Percentiles rank a stretch among this genome's conserved stretches.
phyloP scores from a whole-genome alignment of 768 basidiomycete species.

The Tricholoma hemisulphureum region DNA sequence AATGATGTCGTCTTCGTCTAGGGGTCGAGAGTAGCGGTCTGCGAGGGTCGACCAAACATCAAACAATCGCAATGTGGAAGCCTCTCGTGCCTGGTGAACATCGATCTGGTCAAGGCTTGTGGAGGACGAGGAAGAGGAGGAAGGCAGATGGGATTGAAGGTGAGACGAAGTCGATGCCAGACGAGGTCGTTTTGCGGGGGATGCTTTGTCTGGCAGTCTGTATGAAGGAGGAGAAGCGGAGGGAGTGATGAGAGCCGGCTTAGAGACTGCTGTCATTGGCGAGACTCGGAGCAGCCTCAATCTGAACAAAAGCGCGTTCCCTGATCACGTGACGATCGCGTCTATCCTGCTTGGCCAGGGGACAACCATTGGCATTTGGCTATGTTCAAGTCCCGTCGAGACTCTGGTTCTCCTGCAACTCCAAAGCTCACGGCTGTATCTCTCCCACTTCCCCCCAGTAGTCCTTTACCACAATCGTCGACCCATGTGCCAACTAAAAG shows the following conservation, averaged over 20 bases:
- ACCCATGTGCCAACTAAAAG: too few species aligned
- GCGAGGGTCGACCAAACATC: constrained; percentile 68
- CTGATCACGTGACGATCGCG: not conserved
- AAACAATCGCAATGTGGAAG: constrained; percentile 54
- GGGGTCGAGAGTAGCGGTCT: constrained; percentile 59
- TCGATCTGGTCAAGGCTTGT: constrained; percentile 32
- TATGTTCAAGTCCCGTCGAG: too few species aligned
- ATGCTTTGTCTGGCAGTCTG: constrained; percentile 32
- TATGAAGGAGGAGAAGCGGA: constrained; percentile 51
- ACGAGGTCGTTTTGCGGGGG: constrained; percentile 51
- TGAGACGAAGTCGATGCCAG: constrained; percentile 44
- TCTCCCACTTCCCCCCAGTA: too few species aligned
- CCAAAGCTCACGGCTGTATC: too few species aligned
- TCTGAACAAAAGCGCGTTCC: not conserved
- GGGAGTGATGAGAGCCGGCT: constrained; percentile 45
- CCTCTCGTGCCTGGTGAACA: constrained; percentile 54
- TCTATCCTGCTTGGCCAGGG: too few species aligned
- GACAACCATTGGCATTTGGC: too few species aligned
- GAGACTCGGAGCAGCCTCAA: too few species aligned
- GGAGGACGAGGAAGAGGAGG: constrained; percentile 37
- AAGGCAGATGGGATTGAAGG: constrained; percentile 23
- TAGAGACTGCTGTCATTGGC: constrained; percentile 1
- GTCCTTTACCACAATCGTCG: too few species aligned
- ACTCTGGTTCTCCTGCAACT: too few species aligned
- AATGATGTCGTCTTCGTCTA: constrained; percentile 81